A percentile compares a stretch with the other conserved stretches of the same genome.
Conservation (phyloP, 345 rosid genomes). For the Citropsis articulata region DNA sequence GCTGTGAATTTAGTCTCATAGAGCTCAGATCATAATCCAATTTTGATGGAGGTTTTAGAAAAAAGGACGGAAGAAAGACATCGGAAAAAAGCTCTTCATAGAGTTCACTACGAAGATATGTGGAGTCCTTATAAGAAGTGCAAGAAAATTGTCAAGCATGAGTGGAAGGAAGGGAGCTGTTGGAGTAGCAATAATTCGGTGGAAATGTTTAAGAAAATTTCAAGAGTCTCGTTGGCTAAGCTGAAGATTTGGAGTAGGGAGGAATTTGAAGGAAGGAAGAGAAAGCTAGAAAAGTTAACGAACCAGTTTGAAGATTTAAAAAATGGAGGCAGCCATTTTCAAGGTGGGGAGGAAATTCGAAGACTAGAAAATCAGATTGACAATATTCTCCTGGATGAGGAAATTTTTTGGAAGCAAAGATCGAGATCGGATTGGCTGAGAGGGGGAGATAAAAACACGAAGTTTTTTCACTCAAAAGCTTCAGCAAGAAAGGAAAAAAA, state of each 20-base stretch:
- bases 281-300: not conserved
- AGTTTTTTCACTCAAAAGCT: too few species aligned
- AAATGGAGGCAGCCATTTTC: accelerated
- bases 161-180: too few species aligned
- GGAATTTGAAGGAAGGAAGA: not conserved
- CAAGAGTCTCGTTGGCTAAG: accelerated
- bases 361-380: too few species aligned
- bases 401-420: not conserved
- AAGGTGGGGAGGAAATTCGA: not conserved
- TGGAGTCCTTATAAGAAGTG: too few species aligned
- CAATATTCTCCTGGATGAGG: not conserved
- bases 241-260: not conserved
- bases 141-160: too few species aligned
- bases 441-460: too few species aligned
- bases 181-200: accelerated
- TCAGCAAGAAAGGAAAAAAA: too few species aligned
- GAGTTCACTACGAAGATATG: too few species aligned
- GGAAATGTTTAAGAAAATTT: too few species aligned
- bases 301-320: not conserved
- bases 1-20: not conserved
- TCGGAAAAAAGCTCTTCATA: accelerated
- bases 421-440: too few species aligned
- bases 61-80: too few species aligned
- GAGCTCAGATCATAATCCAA: not conserved
- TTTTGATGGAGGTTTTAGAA: not conserved